Base-by-base conservation (phyloP, 1,139 yeast genomes). In the Hyphopichia wangnamkhiaoensis region DNA sequence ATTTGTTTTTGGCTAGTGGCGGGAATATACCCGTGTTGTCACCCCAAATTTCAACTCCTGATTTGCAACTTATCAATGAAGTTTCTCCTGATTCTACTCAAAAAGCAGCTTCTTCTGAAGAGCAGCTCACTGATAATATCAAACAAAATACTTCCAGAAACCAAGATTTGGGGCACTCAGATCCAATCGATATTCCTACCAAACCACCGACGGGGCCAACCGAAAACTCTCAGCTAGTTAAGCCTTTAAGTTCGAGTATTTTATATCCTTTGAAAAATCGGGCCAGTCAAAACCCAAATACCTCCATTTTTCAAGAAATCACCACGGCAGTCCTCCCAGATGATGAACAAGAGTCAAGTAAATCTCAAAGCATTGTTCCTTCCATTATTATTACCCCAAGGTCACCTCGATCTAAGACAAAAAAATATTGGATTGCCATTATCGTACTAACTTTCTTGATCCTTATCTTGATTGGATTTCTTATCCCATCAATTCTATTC, bases 401-500 rank as follows among this genome's bases (percentile, higher is more conserved):
- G 7, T 14, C 31, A 29, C 7, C 31, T 17, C 13, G 17, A 29
- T n/a, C 31, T 3, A 31, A 19, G n/a, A 37, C 27, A n/a, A n/a
- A n/a, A 4, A 18, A 26, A 13, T 5, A n/a, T n/a, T 26, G 9
- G 9, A 28, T 28, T 4, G 3, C 17, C 5, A 8, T 16, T 15
- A 37, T 39, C 25, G 3, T 37, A 10, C 38, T 58, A 18, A 27
- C 46, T 10, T 34, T 44, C 14, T 9, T 50, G 2, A 36, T 56
- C 8, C 5, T 50, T 6, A 7, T 58, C n/a, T 37, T 53, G 7
- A 34, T 57, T 15, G 47, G 50, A 8, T 53, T 52, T 1, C 58
- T 58, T 34, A 40, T 58, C 20, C 63, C 68, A 3, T 44, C 53
- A 1, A 41, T 52, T 4, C 24, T 30, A 18, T 35, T 35, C 17